phyloP scores from a whole-genome alignment of 345 rosid species.

The Hypericum perforatum region DNA sequence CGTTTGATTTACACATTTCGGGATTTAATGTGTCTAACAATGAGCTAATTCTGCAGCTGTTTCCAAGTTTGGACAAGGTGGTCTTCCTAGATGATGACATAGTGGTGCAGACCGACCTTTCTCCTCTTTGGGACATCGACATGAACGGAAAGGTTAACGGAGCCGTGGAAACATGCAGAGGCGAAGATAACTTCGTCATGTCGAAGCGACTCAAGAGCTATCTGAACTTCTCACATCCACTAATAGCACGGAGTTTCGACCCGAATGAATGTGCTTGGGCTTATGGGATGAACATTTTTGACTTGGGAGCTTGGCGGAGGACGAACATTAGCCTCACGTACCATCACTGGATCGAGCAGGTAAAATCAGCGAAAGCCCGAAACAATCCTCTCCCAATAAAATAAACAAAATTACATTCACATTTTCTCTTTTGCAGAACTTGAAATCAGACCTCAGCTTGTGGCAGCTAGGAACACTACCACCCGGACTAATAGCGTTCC shows the following conservation, averaged over 20 bases:
- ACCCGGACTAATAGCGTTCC: constrained; percentile 88
- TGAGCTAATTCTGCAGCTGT: constrained; percentile 43
- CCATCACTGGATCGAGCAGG: constrained; percentile 88
- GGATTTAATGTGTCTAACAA: too few species aligned
- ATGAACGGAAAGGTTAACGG: constrained; percentile 92
- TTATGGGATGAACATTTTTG: constrained; percentile 92
- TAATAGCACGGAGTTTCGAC: constrained; percentile 46
- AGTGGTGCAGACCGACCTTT: constrained; percentile 83
- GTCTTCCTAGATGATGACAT: constrained; percentile 93
- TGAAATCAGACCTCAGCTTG: constrained; percentile 87
- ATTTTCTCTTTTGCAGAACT: constrained; percentile 46
- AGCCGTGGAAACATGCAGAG: constrained; percentile 84
- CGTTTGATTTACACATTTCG: too few species aligned
- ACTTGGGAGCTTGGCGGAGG: constrained; percentile 82
- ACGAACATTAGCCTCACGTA: constrained; percentile 86
- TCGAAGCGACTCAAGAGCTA: constrained; percentile 80
- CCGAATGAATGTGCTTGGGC: constrained; percentile 97
- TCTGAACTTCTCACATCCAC: constrained; percentile 83
- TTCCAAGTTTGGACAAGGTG: constrained; percentile 77
- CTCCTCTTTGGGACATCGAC: constrained; percentile 86
- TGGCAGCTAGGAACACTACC: constrained; percentile 97
- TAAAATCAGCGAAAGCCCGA: constrained; percentile 14
- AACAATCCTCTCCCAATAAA: background rate
- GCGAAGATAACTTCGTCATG: constrained; percentile 76
- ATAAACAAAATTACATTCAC: background rate